These are phyloP conservation scores for Lanmaoa pseudosensibilis DNA, from an alignment of 768 basidiomycete species.

Conservation along the genomic window DNA sequence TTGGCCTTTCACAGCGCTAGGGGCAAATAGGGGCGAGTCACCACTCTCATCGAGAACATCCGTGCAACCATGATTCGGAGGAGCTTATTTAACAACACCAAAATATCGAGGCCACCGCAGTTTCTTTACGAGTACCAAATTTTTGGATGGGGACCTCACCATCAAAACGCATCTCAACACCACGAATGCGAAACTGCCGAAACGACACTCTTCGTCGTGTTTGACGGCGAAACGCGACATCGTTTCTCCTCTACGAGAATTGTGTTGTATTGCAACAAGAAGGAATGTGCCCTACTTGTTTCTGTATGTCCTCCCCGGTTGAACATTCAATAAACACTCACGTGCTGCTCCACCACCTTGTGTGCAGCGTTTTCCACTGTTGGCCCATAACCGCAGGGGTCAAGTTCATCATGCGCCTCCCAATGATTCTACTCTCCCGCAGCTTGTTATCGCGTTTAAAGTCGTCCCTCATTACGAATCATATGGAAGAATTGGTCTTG, in stretches of 20 bases:
- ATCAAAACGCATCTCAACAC: too few relatives aligned
- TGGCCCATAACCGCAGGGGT: neutral
- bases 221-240: neutral
- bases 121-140: too few relatives aligned
- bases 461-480: too few relatives aligned
- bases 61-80: too few relatives aligned
- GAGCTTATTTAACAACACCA: too few relatives aligned
- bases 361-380: neutral
- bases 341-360: neutral
- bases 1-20: too few relatives aligned
- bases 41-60: too few relatives aligned
- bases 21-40: too few relatives aligned
- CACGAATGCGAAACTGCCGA: too few relatives aligned
- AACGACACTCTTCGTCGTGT: neutral
- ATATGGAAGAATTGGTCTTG: too few relatives aligned
- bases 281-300: rapidly evolving
- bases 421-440: neutral
- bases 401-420: neutral
- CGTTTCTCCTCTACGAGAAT: neutral
- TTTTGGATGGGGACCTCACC: too few relatives aligned
- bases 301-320: neutral
- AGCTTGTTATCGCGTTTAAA: neutral
- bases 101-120: too few relatives aligned
- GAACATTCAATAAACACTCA: neutral
- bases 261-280: neutral